These are phyloP conservation scores for Phaeosphaeriaceae sp. DNA, from an alignment of 2,329 filamentous ascomycete genomes.

Conservation along the genomic window DNA sequence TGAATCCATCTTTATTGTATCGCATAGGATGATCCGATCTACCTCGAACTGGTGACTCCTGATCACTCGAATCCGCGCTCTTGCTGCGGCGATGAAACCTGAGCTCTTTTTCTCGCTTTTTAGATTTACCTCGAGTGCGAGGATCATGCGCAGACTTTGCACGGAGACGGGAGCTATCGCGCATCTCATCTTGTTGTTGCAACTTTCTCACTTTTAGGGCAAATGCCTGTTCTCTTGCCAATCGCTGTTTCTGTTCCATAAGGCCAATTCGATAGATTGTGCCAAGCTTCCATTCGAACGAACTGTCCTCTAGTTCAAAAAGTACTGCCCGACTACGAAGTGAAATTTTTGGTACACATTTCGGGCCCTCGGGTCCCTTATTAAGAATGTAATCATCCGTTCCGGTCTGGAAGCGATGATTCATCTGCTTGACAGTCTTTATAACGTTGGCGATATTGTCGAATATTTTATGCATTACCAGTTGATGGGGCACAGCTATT, in stretches of 20 bases:
- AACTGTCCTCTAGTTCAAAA: constrained; percentile 93
- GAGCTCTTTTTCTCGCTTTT: constrained; percentile 37
- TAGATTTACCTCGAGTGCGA: constrained; percentile 46
- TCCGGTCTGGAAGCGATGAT: constrained; percentile 87
- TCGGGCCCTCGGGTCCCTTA: constrained; percentile 85
- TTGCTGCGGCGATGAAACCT: constrained; percentile 49
- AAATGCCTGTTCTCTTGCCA: constrained; percentile 91
- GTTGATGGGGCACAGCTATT: constrained; percentile 86
- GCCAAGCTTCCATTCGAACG: constrained; percentile 96
- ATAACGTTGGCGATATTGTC: constrained; percentile 89
- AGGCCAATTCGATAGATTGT: constrained; percentile 91
- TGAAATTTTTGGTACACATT: constrained; percentile 83
- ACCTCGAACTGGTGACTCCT: constrained; percentile 32
- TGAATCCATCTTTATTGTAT: constrained; percentile 82
- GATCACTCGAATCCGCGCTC: constrained; percentile 41
- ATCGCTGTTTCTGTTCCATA: constrained; percentile 85
- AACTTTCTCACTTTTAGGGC: constrained; percentile 85
- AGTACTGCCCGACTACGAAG: constrained; percentile 80
- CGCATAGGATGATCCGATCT: constrained; percentile 57
- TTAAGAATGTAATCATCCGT: constrained; percentile 87
- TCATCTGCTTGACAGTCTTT: constrained; percentile 89
- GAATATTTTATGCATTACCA: constrained; percentile 87
- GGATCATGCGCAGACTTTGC: constrained; percentile 59
- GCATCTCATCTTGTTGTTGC: constrained; percentile 64
- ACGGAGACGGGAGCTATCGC: constrained; percentile 58